These are phyloP conservation scores for Cryptococcus sp. DNA, from an alignment of 1,284 basidiomycete genomes.

Conservation along the genomic window DNA sequence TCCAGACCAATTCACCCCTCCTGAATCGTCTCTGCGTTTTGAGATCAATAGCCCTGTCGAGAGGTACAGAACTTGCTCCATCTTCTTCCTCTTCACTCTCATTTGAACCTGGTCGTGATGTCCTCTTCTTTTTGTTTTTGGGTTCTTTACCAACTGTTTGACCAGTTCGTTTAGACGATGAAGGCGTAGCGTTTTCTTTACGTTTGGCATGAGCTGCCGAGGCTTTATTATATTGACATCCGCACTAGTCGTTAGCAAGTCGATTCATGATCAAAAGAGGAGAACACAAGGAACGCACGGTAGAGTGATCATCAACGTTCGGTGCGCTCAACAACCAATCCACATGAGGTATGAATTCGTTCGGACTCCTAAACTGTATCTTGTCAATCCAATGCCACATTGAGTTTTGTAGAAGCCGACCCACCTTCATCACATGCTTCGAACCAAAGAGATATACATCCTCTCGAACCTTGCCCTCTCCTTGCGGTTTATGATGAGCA, in stretches of 20 bases:
- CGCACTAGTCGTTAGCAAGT: constrained; percentile 19
- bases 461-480: constrained; percentile 15
- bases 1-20: constrained; percentile 41
- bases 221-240: constrained; percentile 29
- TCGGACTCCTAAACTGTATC: neutral
- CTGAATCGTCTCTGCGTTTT: constrained; percentile 13
- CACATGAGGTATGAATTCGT: neutral
- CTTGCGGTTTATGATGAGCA: constrained; percentile 23
- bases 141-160: constrained; percentile 4
- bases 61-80: neutral
- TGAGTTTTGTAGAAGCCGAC: too few species aligned
- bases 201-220: constrained; percentile 2
- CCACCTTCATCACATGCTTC: constrained; percentile 15
- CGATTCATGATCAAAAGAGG: neutral
- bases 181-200: constrained; percentile 1
- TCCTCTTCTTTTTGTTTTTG: constrained; percentile 5
- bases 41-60: constrained; percentile 8
- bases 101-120: too few species aligned
- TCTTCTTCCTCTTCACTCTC: neutral
- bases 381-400: constrained; percentile 13
- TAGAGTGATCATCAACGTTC: neutral
- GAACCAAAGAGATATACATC: constrained; percentile 38
- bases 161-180: constrained; percentile 5
- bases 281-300: neutral
- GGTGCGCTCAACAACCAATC: neutral